Evolutionary conservation across 768 basidiomycete genomes (phyloP).

Genomic region (Termitomyces sp.): DNA sequence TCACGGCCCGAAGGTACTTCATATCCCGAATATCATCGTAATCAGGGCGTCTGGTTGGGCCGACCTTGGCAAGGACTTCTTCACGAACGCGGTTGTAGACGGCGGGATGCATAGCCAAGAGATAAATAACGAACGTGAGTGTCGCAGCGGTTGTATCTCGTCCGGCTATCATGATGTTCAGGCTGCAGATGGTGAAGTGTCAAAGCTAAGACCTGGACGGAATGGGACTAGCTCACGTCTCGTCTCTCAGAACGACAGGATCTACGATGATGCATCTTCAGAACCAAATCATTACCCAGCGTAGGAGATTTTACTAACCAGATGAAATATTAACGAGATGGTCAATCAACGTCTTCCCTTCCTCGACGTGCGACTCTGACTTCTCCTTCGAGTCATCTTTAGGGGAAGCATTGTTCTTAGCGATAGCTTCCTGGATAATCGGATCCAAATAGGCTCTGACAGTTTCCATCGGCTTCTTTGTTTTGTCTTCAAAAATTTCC

Average conservation of each 20-base stretch:
- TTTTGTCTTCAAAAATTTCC: slow-evolving; percentile 45
- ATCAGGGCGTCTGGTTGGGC: slow-evolving; percentile 41
- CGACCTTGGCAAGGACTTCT: slow-evolving; percentile 52
- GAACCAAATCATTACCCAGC: background rate
- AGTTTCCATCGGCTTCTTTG: slow-evolving; percentile 43
- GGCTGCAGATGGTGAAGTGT: slow-evolving; percentile 13
- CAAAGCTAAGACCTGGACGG: background rate
- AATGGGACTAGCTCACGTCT: slow-evolving; percentile 25
- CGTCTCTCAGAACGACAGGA: slow-evolving; percentile 44
- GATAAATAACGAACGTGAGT: slow-evolving; percentile 36
- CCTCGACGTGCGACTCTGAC: slow-evolving; percentile 23
- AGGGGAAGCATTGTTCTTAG: slow-evolving; percentile 20
- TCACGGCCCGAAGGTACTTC: slow-evolving; percentile 60
- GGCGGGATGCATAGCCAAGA: slow-evolving; percentile 47
- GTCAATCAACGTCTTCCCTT: slow-evolving; percentile 49
- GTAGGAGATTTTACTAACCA: slow-evolving; percentile 18
- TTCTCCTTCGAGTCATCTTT: slow-evolving; percentile 20
- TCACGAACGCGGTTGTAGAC: slow-evolving; percentile 44
- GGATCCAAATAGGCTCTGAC: slow-evolving; percentile 51
- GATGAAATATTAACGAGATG: slow-evolving; percentile 48
- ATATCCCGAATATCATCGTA: slow-evolving; percentile 55
- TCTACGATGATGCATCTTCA: slow-evolving; percentile 18
- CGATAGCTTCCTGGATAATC: slow-evolving; percentile 45
- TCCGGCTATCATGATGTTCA: slow-evolving; percentile 46
- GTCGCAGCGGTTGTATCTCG: slow-evolving; percentile 43